Percentiles rank a stretch among this genome's conserved stretches.
phyloP scores from a whole-genome alignment of 179 eudicot genomes.

The Vitellaria paradoxa region DNA sequence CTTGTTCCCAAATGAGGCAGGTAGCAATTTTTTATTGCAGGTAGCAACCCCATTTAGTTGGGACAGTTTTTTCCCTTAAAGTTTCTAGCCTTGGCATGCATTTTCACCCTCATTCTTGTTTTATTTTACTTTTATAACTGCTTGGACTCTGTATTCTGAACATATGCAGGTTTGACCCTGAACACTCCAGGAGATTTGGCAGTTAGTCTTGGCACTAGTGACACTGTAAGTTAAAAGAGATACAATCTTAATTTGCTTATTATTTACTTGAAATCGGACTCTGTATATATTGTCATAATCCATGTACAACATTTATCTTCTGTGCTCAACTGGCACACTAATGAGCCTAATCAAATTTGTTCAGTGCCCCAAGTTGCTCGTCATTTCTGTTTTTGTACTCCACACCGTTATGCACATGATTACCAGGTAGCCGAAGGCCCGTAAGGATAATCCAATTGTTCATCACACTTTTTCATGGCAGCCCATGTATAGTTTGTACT shows the following conservation, averaged over 20 bases:
- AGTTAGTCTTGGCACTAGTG: slow-evolving; percentile 97
- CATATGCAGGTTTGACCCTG: slow-evolving; percentile 72
- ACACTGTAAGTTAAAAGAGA: slow-evolving; percentile 61
- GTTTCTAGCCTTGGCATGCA: slow-evolving; percentile 6
- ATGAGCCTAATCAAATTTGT: not conserved
- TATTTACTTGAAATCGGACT: not conserved
- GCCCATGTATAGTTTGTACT: not conserved
- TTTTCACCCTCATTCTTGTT: not conserved
- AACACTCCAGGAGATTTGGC: slow-evolving; percentile 94
- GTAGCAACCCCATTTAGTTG: too few species aligned
- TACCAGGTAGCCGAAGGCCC: not conserved
- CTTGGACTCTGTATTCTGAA: not conserved
- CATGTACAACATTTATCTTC: not conserved
- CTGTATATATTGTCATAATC: not conserved
- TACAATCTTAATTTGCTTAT: slow-evolving; percentile 9
- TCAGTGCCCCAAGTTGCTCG: not conserved
- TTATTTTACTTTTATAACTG: not conserved
- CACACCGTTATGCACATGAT: not conserved
- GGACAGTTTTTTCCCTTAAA: not conserved
- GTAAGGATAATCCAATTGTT: not conserved
- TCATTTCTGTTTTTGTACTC: not conserved
- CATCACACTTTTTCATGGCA: not conserved
- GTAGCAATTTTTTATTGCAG: not conserved
- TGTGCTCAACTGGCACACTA: not conserved
- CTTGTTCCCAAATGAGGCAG: not conserved